These are phyloP conservation scores for Colletotrichum nymphaeae DNA, from an alignment of 2,329 filamentous ascomycete species.

Conservation along the genomic window DNA sequence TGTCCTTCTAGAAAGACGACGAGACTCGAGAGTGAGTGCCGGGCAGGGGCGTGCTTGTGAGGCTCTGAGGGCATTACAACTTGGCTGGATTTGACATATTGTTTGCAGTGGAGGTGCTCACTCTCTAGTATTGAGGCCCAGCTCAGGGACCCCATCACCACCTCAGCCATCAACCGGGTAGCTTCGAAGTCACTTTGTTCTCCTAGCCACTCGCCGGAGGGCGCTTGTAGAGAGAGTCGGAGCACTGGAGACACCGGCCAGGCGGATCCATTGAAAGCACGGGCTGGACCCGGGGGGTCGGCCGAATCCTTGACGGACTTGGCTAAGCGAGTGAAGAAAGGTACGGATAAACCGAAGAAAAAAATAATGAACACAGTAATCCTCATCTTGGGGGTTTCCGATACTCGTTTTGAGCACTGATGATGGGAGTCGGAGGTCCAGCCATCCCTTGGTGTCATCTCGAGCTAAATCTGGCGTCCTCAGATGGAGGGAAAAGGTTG, in stretches of 20 bases:
- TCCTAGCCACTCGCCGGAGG: not conserved
- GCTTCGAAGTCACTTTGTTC: not conserved
- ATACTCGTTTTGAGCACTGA: too few species aligned
- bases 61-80: too few species aligned
- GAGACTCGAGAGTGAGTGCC: not conserved
- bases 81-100: too few species aligned
- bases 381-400: not conserved
- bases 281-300: not conserved
- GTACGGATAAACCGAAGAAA: too few species aligned
- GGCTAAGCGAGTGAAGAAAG: too few species aligned
- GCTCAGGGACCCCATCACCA: not conserved
- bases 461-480: not conserved
- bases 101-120: too few species aligned
- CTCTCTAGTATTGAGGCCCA: not conserved
- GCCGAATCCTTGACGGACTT: too few species aligned
- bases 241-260: not conserved
- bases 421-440: too few species aligned
- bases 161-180: not conserved
- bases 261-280: not conserved
- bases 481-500: not conserved
- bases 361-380: too few species aligned
- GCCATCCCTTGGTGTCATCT: not conserved
- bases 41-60: too few species aligned
- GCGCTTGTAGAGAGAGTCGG: not conserved
- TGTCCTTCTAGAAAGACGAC: not conserved